A percentile compares a stretch with the other conserved stretches of the same genome.
Conservation (phyloP, 169 alveolate genomes). For the Sarcocystis neurona region DNA sequence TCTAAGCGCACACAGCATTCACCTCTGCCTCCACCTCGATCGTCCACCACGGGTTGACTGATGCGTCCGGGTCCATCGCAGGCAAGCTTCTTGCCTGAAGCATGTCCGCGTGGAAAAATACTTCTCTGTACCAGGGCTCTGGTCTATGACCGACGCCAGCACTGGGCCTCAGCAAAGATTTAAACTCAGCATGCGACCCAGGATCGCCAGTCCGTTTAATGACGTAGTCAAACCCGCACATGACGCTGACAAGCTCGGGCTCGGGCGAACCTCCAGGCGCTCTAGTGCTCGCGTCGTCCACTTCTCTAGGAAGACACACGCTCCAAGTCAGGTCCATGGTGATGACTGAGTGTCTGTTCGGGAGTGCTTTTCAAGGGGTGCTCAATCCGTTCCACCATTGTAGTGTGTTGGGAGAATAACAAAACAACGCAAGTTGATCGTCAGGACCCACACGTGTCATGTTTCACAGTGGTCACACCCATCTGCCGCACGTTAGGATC, state of each 20-base stretch:
- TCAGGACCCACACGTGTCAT: no score
- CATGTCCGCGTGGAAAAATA: constrained; percentile 48
- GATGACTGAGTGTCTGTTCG: no score
- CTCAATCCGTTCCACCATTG: no score
- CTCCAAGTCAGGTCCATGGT: no score
- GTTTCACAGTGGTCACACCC: no score
- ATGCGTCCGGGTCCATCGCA: constrained; percentile 51
- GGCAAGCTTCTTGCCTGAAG: constrained; percentile 60
- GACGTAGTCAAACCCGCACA: constrained; percentile 48
- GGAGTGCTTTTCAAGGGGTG: no score
- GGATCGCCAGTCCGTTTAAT: constrained; percentile 43
- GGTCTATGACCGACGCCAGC: not conserved
- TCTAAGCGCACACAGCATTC: no score
- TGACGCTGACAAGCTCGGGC: constrained; percentile 26
- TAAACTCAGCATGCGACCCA: constrained; percentile 20
- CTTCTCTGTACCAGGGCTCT: constrained; percentile 31
- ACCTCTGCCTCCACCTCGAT: constrained; percentile 58
- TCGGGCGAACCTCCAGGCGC: constrained; percentile 11
- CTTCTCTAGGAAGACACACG: not conserved
- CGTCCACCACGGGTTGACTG: constrained; percentile 56
- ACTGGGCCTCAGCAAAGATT: constrained; percentile 32
- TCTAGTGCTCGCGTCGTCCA: not conserved
- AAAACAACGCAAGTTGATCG: no score
- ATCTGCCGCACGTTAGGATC: no score
- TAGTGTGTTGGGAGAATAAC: no score